A percentile compares a stretch with the other conserved stretches of the same genome.
Conservation (phyloP, 2,329 filamentous ascomycete species). For the Paecilomyces dactylethromorphus region DNA sequence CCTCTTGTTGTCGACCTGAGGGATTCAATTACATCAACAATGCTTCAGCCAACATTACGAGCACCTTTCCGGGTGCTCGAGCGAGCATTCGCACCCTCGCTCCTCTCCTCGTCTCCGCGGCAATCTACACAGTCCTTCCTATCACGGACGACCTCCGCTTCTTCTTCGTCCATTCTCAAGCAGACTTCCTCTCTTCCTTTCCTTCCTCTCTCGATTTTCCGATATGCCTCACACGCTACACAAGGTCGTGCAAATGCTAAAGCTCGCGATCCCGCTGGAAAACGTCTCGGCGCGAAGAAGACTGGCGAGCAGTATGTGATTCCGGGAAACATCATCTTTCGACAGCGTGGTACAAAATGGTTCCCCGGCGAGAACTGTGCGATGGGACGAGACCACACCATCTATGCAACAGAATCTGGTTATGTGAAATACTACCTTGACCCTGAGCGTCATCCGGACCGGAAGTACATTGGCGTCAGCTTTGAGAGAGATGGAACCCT, state of each 20-base stretch:
- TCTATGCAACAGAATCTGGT: slow-evolving; percentile 75
- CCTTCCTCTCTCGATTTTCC: slow-evolving; percentile 41
- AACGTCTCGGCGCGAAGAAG: slow-evolving; percentile 92
- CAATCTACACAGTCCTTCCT: slow-evolving; percentile 20
- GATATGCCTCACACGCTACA: slow-evolving; percentile 58
- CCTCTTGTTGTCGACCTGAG: background rate
- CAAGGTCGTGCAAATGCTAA: slow-evolving; percentile 62
- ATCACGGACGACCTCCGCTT: slow-evolving; percentile 19
- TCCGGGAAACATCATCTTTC: slow-evolving; percentile 96
- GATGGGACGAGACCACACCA: slow-evolving; percentile 94
- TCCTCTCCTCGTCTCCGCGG: slow-evolving; percentile 20
- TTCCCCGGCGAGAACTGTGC: slow-evolving; percentile 91
- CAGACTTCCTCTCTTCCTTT: slow-evolving; percentile 23
- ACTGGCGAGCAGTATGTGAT: slow-evolving; percentile 89
- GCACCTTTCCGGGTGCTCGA: slow-evolving; percentile 33
- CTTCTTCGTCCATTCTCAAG: slow-evolving; percentile 15
- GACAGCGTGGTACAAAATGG: slow-evolving; percentile 91
- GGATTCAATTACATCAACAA: slow-evolving; percentile 10
- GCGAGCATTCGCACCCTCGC: slow-evolving; percentile 23
- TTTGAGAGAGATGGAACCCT: slow-evolving; percentile 76
- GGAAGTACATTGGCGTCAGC: slow-evolving; percentile 91
- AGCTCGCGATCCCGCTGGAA: slow-evolving; percentile 64
- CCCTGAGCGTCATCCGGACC: slow-evolving; percentile 70
- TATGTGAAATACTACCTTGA: slow-evolving; percentile 98
- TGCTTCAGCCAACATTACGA: slow-evolving; percentile 39